Evolutionary conservation across 176 grass and related monocot species (phyloP), one percentile per base, ranked within the genome.

Genomic region (Eleusine coracana): DNA sequence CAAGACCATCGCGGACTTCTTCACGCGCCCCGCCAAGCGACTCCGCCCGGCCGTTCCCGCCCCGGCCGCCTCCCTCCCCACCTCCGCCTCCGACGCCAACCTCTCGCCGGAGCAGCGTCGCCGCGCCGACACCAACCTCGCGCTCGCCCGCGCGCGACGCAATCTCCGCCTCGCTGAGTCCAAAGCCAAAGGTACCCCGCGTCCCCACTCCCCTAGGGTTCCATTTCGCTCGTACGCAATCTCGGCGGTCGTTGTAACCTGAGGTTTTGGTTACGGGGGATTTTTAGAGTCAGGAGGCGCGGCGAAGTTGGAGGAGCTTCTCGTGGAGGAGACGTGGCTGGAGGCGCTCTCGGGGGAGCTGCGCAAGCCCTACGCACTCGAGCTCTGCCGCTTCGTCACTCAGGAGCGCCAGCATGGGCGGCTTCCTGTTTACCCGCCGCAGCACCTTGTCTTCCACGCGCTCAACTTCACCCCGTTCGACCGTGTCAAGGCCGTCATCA

Each of bases 401-500:
- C 73, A 82, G 61, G 96, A 98, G 79, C 48, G 88, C 5, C 52
- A 86, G 55, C 66, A 86, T 59, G 93, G 91, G 41, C 81, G 61
- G 37, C 80, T 89, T 44, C 87, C 96, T 0, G 80, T 98, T 25
- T 98, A 93, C 60, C 96, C 96, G 66, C 91, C 96, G 39, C 85
- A 82, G 3, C 86, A 93, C 52, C 91, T 93, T 10, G 85, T 93
- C 14, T 98, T 98, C 82, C 92, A 98, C 85, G 96, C 93, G 39
- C 91, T 98, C 31, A 89, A 98, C 50, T 72, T 89, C 18, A 95
- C 93, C 9, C 96, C 96, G 11, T 95, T 95, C 76, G 69, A 98
- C 74, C 61, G 81, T 40, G 87, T 98, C 68, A 98, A 95, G 81
- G 96, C 91, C 2, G 92, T 98, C 70, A 95, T 98, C 80, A 95